These are phyloP conservation scores for Mycena chlorophos DNA, from an alignment of 768 basidiomycete genomes.

Conservation along the genomic window DNA sequence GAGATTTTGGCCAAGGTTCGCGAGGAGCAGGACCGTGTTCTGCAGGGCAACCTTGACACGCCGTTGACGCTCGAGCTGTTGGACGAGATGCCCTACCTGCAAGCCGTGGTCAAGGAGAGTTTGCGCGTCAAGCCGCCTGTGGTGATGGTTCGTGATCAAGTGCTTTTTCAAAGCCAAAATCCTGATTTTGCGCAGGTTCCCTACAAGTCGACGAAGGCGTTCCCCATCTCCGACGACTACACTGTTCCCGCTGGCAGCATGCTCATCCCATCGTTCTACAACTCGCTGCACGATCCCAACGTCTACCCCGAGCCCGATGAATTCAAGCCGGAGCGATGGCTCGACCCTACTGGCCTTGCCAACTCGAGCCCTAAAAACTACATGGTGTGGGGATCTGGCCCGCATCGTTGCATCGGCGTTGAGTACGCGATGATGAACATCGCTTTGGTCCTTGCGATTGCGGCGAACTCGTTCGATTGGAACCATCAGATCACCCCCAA, in stretches of 20 bases:
- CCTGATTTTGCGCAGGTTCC: conserved; percentile 65
- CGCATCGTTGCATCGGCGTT: conserved; percentile 88
- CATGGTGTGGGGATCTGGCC: conserved; percentile 92
- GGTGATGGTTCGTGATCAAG: conserved; percentile 85
- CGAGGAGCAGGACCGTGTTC: conserved; percentile 84
- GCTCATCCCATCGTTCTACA: conserved; percentile 93
- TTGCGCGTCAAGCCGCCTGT: conserved; percentile 91
- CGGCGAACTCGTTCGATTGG: conserved; percentile 77
- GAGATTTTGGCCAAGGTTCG: conserved; percentile 85
- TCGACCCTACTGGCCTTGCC: conserved; percentile 77
- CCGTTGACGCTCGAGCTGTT: conserved; percentile 85
- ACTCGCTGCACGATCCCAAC: conserved; percentile 85
- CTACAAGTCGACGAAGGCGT: conserved; percentile 85
- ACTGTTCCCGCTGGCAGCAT: conserved; percentile 89
- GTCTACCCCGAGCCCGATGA: conserved; percentile 86
- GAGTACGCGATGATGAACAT: conserved; percentile 96
- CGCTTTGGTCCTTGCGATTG: conserved; percentile 80
- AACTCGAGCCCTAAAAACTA: conserved; percentile 90
- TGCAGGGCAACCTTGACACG: conserved; percentile 72
- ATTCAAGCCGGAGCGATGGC: conserved; percentile 90
- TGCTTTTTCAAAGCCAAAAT: no score
- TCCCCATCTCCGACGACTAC: conserved; percentile 91
- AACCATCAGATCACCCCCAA: conserved; percentile 81
- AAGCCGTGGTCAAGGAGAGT: conserved; percentile 92
- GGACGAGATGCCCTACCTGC: conserved; percentile 90